These are phyloP conservation scores for Typha latifolia DNA, from an alignment of 176 grass and related monocot genomes.

Conservation along the genomic window DNA sequence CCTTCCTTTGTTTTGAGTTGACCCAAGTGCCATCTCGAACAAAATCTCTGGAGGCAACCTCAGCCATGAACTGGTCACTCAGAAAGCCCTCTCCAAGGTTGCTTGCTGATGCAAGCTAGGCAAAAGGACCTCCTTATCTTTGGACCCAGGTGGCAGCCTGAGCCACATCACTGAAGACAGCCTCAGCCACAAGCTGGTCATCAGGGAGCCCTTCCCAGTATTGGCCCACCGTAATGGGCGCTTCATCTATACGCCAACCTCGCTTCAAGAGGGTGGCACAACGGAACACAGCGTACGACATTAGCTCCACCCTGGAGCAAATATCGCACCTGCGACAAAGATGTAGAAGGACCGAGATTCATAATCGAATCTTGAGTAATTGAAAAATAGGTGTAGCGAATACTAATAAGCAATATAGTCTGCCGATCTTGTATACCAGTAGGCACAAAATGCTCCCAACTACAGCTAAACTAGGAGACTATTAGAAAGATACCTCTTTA, in stretches of 20 bases:
- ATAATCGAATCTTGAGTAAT: slow-evolving; percentile 27
- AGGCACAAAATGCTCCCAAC: neutral
- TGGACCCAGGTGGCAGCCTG: slow-evolving; percentile 13
- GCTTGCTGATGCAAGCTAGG: slow-evolving; percentile 15
- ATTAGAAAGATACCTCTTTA: slow-evolving; percentile 63
- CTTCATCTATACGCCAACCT: slow-evolving; percentile 30
- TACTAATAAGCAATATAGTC: no score
- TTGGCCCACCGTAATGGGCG: slow-evolving; percentile 38
- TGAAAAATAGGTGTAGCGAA: slow-evolving; percentile 27
- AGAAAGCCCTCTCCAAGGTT: slow-evolving; percentile 11
- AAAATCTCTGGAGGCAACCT: slow-evolving; percentile 32
- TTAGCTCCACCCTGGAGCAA: slow-evolving; percentile 94
- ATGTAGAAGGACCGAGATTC: slow-evolving; percentile 48
- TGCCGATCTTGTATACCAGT: neutral
- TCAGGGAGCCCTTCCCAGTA: slow-evolving; percentile 37
- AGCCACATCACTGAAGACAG: slow-evolving; percentile 7
- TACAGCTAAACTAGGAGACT: slow-evolving; percentile 9
- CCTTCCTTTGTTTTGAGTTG: slow-evolving; percentile 5
- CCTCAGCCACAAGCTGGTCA: slow-evolving; percentile 8
- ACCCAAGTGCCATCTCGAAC: slow-evolving; percentile 30
- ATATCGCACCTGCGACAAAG: slow-evolving; percentile 99
- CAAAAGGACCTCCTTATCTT: slow-evolving; percentile 8
- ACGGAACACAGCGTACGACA: slow-evolving; percentile 71
- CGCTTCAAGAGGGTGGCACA: slow-evolving; percentile 12
- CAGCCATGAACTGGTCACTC: slow-evolving; percentile 26